phyloP scores from a whole-genome alignment of 371 early-diverging fungal species.

The Nematocida major region DNA sequence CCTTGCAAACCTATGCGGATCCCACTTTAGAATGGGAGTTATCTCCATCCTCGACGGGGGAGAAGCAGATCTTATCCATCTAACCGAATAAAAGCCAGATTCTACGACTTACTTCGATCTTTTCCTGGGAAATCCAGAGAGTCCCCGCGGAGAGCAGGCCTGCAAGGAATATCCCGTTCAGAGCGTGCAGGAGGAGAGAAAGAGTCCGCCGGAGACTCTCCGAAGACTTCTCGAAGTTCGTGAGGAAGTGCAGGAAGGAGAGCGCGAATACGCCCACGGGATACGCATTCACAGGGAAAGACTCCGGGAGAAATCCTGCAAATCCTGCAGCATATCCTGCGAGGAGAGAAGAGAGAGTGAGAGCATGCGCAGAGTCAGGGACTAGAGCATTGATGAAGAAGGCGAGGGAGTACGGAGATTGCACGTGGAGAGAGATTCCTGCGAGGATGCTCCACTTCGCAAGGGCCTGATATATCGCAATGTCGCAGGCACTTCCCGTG shows the following conservation, averaged over 20 bases:
- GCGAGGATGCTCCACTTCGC: not conserved
- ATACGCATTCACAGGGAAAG: no score
- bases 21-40: slow-evolving; percentile 62
- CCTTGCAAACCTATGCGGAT: slow-evolving; percentile 56
- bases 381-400: not conserved
- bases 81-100: slow-evolving; percentile 23
- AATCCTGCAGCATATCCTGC: not conserved
- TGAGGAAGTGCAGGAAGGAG: no score
- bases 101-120: not conserved
- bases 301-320: no score
- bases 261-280: no score
- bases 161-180: not conserved
- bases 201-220: no score
- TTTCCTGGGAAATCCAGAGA: no score
- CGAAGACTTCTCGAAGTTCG: no score
- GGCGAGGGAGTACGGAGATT: not conserved
- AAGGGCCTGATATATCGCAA: slow-evolving; percentile 5
- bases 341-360: not conserved
- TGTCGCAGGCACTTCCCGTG: slow-evolving; percentile 1
- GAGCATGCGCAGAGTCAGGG: not conserved
- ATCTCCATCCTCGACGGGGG: slow-evolving; percentile 64
- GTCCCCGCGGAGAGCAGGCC: not conserved
- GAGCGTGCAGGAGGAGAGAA: no score
- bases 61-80: slow-evolving; percentile 62
- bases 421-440: not conserved